Evolutionary conservation across 78 protist genomes (phyloP), one percentile per base, ranked within the genome.

Genomic region (Paulinella micropora): DNA sequence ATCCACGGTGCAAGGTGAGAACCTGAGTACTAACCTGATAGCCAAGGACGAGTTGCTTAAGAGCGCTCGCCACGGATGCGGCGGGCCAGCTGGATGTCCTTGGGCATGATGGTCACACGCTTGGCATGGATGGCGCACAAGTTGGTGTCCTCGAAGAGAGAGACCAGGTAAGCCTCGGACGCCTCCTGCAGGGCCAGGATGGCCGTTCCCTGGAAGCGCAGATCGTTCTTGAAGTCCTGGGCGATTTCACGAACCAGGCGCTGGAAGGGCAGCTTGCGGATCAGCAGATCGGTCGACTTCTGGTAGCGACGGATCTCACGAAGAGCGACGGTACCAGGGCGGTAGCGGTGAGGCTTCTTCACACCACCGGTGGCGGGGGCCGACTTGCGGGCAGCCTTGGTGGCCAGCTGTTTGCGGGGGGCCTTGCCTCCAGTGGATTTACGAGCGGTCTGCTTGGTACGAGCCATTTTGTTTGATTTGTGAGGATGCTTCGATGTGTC

Each of bases 121-220:
- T 88, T 88, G 32, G 90, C 90, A 6, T 88, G 90, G 51, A 88
- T 88, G 6, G 90, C 90, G 83, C 86, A 69, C 9, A 88, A 39
- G 90, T 89, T 39, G 83, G 97, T 88, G 87, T 97, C 98, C 88
- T 95, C 98, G 41, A 96, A 94, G 28, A 97, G 93, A 87, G 95
- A 94, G 82, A 96, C 96, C 85, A 97, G 89, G 95, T 95, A 96
- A 3, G 95, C 91, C 91, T 97, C 98, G 9, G 97, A 89, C 41
- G 97, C 97, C 86, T 95, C 97, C 88, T 96, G 98, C 36, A 96
- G 94, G 3, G 98, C 98, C 77, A 77, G 90, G 73, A 96, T 83
- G 73, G 98, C 98, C 35, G 93, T 87, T 28, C 94, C 79, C 92
- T 93, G 97, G 94, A 94, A 96, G 41, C 97, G 94, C 36, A 95